A percentile compares a stretch with the other conserved stretches of the same genome.
These are phyloP conservation scores for Chrysoporthe puriensis DNA, from an alignment of 2,329 filamentous ascomycete genomes.

Conservation along the genomic window DNA sequence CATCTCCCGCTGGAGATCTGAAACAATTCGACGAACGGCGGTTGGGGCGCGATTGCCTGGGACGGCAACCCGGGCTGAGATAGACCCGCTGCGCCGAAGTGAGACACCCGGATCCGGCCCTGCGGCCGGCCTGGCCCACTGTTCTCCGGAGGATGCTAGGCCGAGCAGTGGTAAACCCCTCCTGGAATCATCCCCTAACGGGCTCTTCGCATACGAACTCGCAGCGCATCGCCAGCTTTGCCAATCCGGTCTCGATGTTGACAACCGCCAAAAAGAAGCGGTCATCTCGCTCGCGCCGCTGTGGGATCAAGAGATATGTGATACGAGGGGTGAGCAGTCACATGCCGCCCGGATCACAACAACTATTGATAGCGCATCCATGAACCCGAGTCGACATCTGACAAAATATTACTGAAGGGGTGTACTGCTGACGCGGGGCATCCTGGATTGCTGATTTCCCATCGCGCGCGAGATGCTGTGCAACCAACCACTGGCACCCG, in stretches of 20 bases:
- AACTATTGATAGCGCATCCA: not conserved
- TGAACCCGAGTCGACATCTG: not conserved
- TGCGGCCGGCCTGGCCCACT: not conserved
- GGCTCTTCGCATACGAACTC: no score
- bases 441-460: not conserved
- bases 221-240: no score
- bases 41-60: not conserved
- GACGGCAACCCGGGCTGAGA: not conserved
- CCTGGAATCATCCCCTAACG: not conserved
- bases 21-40: not conserved
- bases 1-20: not conserved
- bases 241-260: no score
- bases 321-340: not conserved
- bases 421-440: constrained; percentile 1
- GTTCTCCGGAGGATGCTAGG: not conserved
- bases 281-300: not conserved
- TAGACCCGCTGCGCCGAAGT: not conserved
- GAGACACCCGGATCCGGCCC: constrained; percentile 3
- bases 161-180: not conserved
- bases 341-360: not conserved
- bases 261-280: not conserved
- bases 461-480: not conserved
- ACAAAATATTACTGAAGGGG: not conserved
- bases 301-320: not conserved
- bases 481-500: not conserved